Percentiles rank a stretch among this genome's conserved stretches.
These are phyloP conservation scores for Teunomyces tritomae DNA, from an alignment of 805 yeast species.

Conservation along the genomic window DNA sequence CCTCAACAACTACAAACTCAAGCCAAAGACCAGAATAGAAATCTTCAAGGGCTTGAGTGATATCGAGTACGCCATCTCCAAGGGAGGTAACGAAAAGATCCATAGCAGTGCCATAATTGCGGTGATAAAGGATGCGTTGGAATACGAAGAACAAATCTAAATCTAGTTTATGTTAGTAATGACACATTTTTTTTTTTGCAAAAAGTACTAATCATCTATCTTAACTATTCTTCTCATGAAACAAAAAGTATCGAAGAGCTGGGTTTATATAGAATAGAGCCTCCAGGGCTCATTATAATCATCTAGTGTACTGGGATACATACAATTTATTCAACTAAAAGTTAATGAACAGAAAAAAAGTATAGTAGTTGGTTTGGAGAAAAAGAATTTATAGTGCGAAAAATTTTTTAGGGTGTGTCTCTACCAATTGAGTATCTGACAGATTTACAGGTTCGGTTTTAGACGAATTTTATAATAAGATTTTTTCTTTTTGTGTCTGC, in stretches of 20 bases:
- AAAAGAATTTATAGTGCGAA: neutral
- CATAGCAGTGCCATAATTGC: slow-evolving; percentile 91
- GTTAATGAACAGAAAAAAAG: neutral
- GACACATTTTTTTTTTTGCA: too few relatives aligned
- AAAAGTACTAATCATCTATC: slow-evolving; percentile 14
- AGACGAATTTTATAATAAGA: neutral
- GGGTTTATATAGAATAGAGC: slow-evolving; percentile 23
- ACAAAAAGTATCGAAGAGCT: slow-evolving; percentile 25
- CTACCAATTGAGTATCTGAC: neutral
- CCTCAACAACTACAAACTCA: slow-evolving; percentile 65
- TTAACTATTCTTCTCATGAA: slow-evolving; percentile 22
- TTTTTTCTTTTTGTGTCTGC: neutral
- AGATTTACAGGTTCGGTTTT: neutral
- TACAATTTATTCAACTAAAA: neutral
- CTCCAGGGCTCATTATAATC: slow-evolving; percentile 24
- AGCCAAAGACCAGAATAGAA: slow-evolving; percentile 56
- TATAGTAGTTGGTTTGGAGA: too few relatives aligned
- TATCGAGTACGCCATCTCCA: slow-evolving; percentile 85
- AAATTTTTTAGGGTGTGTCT: neutral
- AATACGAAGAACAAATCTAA: slow-evolving; percentile 18
- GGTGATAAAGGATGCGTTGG: slow-evolving; percentile 69
- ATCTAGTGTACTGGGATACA: slow-evolving; percentile 8
- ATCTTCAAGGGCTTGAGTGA: slow-evolving; percentile 75
- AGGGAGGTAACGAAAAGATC: slow-evolving; percentile 88
- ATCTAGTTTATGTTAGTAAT: neutral